Conservation (phyloP, 179 eudicot genomes). For the Dionaea muscipula region DNA sequence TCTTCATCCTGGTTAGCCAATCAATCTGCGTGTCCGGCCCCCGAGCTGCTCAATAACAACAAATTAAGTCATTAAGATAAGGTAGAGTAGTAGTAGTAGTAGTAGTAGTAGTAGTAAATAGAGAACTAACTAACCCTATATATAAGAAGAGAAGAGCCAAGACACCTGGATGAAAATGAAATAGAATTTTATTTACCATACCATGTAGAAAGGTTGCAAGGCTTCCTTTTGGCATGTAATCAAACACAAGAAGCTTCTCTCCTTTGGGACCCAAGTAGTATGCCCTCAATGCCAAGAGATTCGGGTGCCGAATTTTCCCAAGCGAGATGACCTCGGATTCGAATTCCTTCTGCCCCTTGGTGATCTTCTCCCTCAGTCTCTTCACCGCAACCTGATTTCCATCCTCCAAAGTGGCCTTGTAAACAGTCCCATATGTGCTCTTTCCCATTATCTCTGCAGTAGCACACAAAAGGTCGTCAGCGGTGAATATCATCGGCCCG, state of each 20-base stretch:
- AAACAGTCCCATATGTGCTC: conserved; percentile 78
- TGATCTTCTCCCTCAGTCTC: conserved; percentile 76
- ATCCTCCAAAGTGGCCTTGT: conserved; percentile 87
- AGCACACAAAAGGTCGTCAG: conserved; percentile 85
- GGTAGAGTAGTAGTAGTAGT: too few relatives aligned
- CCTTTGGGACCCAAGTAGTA: conserved; percentile 87
- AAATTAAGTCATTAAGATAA: neutral
- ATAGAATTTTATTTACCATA: too few relatives aligned
- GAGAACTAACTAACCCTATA: too few relatives aligned
- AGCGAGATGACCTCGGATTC: conserved; percentile 59
- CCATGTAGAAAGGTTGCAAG: conserved; percentile 87
- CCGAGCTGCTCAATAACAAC: conserved; percentile 38
- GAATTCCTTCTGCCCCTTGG: conserved; percentile 72
- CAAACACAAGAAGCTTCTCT: conserved; percentile 93
- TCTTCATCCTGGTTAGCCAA: conserved; percentile 85
- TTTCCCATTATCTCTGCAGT: conserved; percentile 97
- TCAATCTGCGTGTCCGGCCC: conserved; percentile 57
- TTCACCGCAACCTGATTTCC: conserved; percentile 84
- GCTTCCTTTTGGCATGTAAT: conserved; percentile 75
- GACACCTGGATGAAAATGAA: too few relatives aligned
- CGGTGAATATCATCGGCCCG: conserved; percentile 75
- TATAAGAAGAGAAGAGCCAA: too few relatives aligned
- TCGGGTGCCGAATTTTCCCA: conserved; percentile 64
- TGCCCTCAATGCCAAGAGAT: conserved; percentile 70
- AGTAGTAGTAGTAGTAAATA: too few relatives aligned